phyloP scores from a whole-genome alignment of 768 basidiomycete genomes.

The Obba rivulosa region DNA sequence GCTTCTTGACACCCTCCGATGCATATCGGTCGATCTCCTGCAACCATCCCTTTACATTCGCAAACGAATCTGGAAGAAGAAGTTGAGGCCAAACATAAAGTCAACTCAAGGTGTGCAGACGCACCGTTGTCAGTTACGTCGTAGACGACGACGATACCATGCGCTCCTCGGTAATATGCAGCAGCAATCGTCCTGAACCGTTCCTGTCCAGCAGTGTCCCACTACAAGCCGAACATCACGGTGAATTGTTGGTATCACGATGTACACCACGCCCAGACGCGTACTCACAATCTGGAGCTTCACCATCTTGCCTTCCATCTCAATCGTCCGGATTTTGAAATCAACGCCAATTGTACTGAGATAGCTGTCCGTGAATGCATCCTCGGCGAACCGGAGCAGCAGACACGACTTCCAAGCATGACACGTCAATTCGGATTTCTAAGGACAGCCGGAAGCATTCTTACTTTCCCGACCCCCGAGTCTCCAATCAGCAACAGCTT shows the following conservation, averaged over 20 bases:
- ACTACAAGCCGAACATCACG: conserved; percentile 42
- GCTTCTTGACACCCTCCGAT: conserved; percentile 97
- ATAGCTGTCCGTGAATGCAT: conserved; percentile 96
- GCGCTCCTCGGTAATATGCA: conserved; percentile 97
- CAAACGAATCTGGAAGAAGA: conserved; percentile 69
- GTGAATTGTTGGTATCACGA: conserved; percentile 17
- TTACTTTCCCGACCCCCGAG: conserved; percentile 90
- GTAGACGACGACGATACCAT: conserved; percentile 99
- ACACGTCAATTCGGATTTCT: conserved; percentile 10
- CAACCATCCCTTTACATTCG: conserved; percentile 94
- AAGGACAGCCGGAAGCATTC: conserved; percentile 12
- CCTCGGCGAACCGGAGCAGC: conserved; percentile 89
- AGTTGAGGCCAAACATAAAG: background rate
- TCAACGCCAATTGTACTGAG: conserved; percentile 98
- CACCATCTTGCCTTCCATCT: conserved; percentile 96
- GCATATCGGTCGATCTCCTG: conserved; percentile 95
- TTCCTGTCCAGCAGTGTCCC: conserved; percentile 99
- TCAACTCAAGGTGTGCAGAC: conserved; percentile 9
- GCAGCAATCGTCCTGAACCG: conserved; percentile 98
- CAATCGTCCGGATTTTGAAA: conserved; percentile 98
- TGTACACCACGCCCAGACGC: background rate
- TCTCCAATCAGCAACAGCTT: conserved; percentile 93
- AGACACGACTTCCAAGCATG: conserved; percentile 69
- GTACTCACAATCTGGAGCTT: conserved; percentile 92
- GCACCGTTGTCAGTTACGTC: conserved; percentile 92